These are phyloP conservation scores for Lentinula boryana DNA, from an alignment of 768 basidiomycete species.

Conservation along the genomic window DNA sequence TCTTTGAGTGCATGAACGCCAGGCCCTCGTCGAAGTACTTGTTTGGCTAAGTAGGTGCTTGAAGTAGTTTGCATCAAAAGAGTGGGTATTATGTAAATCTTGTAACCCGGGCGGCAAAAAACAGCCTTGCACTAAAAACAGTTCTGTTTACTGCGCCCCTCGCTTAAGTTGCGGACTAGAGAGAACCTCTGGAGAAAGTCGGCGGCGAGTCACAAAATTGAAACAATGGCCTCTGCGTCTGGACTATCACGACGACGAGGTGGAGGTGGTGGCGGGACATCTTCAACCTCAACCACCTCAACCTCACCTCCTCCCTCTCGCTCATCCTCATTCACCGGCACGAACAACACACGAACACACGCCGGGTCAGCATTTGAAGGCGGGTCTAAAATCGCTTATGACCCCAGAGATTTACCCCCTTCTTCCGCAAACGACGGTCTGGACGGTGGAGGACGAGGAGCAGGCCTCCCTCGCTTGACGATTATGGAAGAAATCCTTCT, in stretches of 20 bases:
- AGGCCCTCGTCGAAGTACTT: too few relatives aligned
- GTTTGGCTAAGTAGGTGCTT: too few relatives aligned
- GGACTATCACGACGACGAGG: background rate
- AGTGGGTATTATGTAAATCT: too few relatives aligned
- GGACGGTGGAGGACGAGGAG: conserved; percentile 45
- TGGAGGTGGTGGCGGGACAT: background rate
- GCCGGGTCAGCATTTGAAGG: conserved; percentile 84
- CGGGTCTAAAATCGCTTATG: conserved; percentile 85
- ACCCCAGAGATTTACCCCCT: conserved; percentile 79
- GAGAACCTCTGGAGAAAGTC: too few relatives aligned
- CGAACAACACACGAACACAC: background rate
- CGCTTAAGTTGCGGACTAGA: too few relatives aligned
- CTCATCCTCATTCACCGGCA: background rate
- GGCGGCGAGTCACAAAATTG: too few relatives aligned
- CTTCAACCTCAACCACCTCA: background rate
- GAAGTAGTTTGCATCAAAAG: too few relatives aligned
- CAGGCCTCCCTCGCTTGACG: conserved; percentile 69
- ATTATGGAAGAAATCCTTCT: conserved; percentile 96
- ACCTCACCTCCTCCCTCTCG: background rate
- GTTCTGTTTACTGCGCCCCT: too few relatives aligned
- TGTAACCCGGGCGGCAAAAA: too few relatives aligned
- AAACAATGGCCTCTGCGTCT: background rate
- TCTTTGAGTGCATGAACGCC: too few relatives aligned
- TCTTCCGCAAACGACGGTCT: conserved; percentile 43
- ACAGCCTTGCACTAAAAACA: too few relatives aligned